Conservation (phyloP, 1,284 basidiomycete species). For the Moniliophthora roreri region DNA sequence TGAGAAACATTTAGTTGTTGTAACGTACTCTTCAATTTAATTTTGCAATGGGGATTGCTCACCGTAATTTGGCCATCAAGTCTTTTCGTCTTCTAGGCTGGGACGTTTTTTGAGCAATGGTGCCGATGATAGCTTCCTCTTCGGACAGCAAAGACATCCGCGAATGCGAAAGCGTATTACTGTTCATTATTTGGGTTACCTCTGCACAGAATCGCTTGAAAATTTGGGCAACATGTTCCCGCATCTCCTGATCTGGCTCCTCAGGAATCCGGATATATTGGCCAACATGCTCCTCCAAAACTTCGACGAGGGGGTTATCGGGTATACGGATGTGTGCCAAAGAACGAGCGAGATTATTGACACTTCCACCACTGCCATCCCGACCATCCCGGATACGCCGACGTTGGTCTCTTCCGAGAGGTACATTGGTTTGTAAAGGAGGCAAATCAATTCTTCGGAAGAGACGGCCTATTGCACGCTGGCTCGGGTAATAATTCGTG, state of each 20-base stretch:
- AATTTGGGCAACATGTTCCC: constrained; percentile 23
- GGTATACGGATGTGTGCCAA: background rate
- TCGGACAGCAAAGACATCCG: constrained; percentile 49
- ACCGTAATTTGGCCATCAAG: constrained; percentile 48
- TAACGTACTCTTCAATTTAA: background rate
- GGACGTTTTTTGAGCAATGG: constrained; percentile 59
- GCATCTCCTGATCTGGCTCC: constrained; percentile 15
- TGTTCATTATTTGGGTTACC: constrained; percentile 46
- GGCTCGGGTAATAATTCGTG: constrained; percentile 47
- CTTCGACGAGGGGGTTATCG: constrained; percentile 3
- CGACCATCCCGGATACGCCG: constrained; percentile 2
- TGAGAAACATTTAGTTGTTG: background rate
- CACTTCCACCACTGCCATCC: background rate
- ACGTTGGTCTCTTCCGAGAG: background rate
- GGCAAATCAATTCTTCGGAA: constrained; percentile 50
- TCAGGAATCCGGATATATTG: background rate
- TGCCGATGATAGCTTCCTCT: constrained; percentile 62
- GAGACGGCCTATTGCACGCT: constrained; percentile 52
- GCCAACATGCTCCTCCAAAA: constrained; percentile 5
- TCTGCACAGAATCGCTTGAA: constrained; percentile 47
- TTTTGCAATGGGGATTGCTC: background rate
- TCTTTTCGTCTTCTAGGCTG: constrained; percentile 53
- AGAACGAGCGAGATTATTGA: constrained; percentile 1
- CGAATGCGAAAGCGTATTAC: constrained; percentile 47
- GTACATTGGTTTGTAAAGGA: constrained; percentile 1